Percentiles rank a stretch among this genome's conserved stretches.
These are phyloP conservation scores for Allium sativum DNA, from an alignment of 106 monocot genomes.

Conservation along the genomic window DNA sequence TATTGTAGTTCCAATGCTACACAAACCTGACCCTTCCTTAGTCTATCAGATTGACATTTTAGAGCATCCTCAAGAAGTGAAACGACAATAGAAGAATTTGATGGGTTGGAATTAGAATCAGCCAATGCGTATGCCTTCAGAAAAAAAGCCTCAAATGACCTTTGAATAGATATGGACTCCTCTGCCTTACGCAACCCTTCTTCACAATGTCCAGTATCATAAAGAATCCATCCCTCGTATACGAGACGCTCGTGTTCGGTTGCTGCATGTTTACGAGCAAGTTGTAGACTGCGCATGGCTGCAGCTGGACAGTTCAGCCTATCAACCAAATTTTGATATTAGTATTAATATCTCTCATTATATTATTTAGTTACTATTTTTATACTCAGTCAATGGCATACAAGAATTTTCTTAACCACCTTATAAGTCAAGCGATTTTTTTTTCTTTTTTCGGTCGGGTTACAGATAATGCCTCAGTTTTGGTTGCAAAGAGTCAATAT, in stretches of 20 bases:
- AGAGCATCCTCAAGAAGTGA: constrained; percentile 88
- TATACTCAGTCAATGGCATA: no score
- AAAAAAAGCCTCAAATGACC: constrained; percentile 99
- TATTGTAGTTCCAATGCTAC: no score
- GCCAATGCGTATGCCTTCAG: constrained; percentile 95
- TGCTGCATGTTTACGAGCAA: constrained; percentile 70
- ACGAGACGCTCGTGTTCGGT: constrained; percentile 80
- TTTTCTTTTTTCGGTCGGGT: no score
- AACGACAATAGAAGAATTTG: constrained; percentile 60
- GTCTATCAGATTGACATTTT: constrained; percentile 86
- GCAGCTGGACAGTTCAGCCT: constrained; percentile 96
- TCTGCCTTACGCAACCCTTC: constrained; percentile 82
- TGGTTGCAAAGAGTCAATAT: no score
- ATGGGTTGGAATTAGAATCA: constrained; percentile 68
- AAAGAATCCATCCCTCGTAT: constrained; percentile 96
- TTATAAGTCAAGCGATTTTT: no score
- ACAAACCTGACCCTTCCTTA: constrained; percentile 94
- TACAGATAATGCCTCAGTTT: no score
- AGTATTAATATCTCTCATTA: no score
- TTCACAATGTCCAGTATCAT: constrained; percentile 90
- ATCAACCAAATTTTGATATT: constrained; percentile 2
- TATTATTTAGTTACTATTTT: no score
- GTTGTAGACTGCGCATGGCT: constrained; percentile 93
- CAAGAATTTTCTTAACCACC: no score
- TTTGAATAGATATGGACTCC: constrained; percentile 75